Evolutionary conservation across 2,329 filamentous ascomycete genomes (phyloP), one percentile per base, ranked within the genome.

Genomic region (Aspergillus floridensis): DNA sequence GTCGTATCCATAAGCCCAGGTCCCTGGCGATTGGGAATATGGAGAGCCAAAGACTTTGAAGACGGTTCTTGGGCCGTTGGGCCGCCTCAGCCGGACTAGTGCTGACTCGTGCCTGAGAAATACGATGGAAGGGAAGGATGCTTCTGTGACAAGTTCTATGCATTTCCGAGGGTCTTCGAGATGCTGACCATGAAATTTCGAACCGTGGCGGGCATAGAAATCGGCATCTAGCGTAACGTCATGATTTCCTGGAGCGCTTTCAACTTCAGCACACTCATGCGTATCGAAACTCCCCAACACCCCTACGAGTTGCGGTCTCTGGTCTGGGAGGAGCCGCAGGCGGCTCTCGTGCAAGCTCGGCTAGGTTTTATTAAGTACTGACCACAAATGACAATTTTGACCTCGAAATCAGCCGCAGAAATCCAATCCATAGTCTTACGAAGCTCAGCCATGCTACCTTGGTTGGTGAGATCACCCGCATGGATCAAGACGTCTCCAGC

Each of bases 11-110:
- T 86, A 86, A 1, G 82, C 84, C 81, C 83, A 84, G n/a, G 76
- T 73, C 2, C 76, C 72, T 24, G 69, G 63, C 8, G 73, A 75
- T 22, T 75, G 82, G 11, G 82, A 83, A 64, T 77, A 83, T 7
- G 84, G 85, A 47, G 83, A 86, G 5, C 83, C 85, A 63, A 86
- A 87, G n/a, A 86, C 74, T 53, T 78, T 82, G 67, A 86, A 80
- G 26, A 65, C 65, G 2, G 81, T 81, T 24, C 74, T 72, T 50
- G 82, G 80, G 5, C 81, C 81, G n/a, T 72, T 69, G 11, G 76
- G 69, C 29, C 73, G 73, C 29, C 66, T 75, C 51, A 86, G 67
- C 21, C 73, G 74, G 57, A 86, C 71, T 26, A 72, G 64, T 41
- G 73, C 73, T 59, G 77, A 70, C 60, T 80, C 71, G 65, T 86